Evolutionary conservation across 345 rosid genomes (phyloP).

Genomic region (thale cress (Arabidopsis thaliana)): TAIR10.1 NC_003074.8:420501-421000

Average conservation of each 20-base stretch:
- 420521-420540: not conserved
- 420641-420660: not conserved
- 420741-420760: not conserved
- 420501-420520: not conserved
- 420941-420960: slow-evolving; percentile 39
- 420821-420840: not conserved
- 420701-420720: not conserved
- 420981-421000: slow-evolving; percentile 35
- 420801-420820: not conserved
- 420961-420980: slow-evolving; percentile 45
- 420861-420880: slow-evolving; percentile 3
- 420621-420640: not conserved
- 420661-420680: not conserved
- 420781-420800: not conserved
- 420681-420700: not conserved
- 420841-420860: not conserved
- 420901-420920: not conserved
- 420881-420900: slow-evolving; percentile 13
- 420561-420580: not conserved
- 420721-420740: not conserved
- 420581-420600: not conserved
- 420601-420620: slow-evolving; percentile 1
- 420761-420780: not conserved
- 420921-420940: slow-evolving; percentile 31
- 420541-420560: not conserved